A percentile compares a stretch with the other conserved stretches of the same genome.
Conservation (phyloP, 495 filamentous ascomycete species). For the Aspergillus carlsbadensis region DNA sequence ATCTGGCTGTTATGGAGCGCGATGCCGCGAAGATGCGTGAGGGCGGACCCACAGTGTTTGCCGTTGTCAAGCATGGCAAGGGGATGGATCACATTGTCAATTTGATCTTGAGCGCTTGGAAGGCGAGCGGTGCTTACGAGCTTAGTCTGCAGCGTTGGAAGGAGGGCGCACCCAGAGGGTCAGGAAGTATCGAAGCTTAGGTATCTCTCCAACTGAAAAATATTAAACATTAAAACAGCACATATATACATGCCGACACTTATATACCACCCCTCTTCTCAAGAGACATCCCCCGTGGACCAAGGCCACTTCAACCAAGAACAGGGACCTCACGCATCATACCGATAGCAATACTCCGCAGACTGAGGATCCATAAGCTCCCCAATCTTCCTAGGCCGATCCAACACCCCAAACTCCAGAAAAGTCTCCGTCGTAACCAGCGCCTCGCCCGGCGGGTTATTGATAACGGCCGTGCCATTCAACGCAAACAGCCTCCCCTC, state of each 20-base stretch:
- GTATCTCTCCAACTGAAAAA: neutral
- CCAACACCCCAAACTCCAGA: slow-evolving; percentile 31
- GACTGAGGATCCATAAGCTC: slow-evolving; percentile 28
- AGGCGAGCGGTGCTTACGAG: slow-evolving; percentile 73
- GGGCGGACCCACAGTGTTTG: slow-evolving; percentile 95
- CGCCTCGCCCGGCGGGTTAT: slow-evolving; percentile 23
- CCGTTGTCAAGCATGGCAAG: slow-evolving; percentile 89
- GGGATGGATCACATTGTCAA: slow-evolving; percentile 82
- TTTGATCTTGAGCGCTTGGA: slow-evolving; percentile 91
- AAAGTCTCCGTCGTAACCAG: slow-evolving; percentile 25
- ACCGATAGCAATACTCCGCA: slow-evolving; percentile 23
- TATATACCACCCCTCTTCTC: neutral
- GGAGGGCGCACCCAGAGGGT: slow-evolving; percentile 47
- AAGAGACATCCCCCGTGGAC: neutral
- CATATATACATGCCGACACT: neutral
- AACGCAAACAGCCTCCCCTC: slow-evolving; percentile 20
- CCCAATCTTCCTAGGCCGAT: slow-evolving; percentile 18
- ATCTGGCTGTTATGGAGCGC: slow-evolving; percentile 90
- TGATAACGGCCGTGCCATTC: slow-evolving; percentile 27
- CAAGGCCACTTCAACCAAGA: no score
- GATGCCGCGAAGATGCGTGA: slow-evolving; percentile 94
- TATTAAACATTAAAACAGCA: neutral
- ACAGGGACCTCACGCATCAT: neutral
- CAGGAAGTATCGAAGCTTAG: slow-evolving; percentile 40
- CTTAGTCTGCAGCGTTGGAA: slow-evolving; percentile 52